These are phyloP conservation scores for Breynia disticha DNA, from an alignment of 441 rosid species.

Conservation along the genomic window DNA sequence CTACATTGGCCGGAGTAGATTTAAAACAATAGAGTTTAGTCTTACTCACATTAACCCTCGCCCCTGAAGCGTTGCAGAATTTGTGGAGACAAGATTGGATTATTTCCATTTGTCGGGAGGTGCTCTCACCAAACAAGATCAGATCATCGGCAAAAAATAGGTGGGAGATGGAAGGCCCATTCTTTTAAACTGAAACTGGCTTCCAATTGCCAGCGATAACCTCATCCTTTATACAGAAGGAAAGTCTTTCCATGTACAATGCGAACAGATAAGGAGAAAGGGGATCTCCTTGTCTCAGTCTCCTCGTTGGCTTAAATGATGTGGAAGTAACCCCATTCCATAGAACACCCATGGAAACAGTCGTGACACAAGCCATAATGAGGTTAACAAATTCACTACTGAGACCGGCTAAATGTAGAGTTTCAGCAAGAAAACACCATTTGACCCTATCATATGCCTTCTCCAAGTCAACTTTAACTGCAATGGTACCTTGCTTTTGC, in stretches of 20 bases:
- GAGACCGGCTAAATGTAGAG: neutral
- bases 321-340: neutral
- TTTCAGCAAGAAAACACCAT: neutral
- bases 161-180: neutral
- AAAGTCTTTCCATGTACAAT: neutral
- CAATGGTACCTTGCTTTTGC: neutral
- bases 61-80: neutral
- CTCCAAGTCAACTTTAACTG: neutral
- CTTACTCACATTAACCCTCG: too few relatives aligned
- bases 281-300: neutral
- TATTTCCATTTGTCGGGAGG: neutral
- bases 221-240: neutral
- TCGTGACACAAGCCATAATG: neutral
- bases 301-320: neutral
- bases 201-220: neutral
- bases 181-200: neutral
- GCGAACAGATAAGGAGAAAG: neutral
- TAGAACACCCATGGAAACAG: neutral
- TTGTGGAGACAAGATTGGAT: neutral
- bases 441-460: neutral
- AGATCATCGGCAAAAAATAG: neutral
- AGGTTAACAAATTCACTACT: too few relatives aligned
- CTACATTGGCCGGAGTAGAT: too few relatives aligned
- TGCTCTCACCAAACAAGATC: neutral
- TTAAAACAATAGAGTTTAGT: too few relatives aligned